Base-by-base conservation (phyloP, 2,329 filamentous ascomycete species). In the Pezicula carpinea region DNA sequence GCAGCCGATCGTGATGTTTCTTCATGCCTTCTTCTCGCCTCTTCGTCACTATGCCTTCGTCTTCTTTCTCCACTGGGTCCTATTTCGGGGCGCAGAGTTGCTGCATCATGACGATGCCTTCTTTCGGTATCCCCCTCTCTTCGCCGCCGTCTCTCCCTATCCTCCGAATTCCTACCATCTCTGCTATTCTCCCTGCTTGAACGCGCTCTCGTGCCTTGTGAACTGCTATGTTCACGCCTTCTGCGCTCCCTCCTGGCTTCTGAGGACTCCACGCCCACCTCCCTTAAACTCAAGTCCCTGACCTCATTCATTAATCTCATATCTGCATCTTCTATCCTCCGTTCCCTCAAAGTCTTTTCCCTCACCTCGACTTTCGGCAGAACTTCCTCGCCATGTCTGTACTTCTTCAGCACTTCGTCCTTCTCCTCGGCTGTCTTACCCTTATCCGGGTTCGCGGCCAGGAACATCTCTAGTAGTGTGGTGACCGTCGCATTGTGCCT, bases 401-500 rank as follows among this genome's bases (percentile, higher is more conserved):
- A 97, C 58, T 84, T 84, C 54, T 73, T 72, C 29, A 79, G 78
- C 70, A 93, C 82, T 54, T 90, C 87, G 39, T 81, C 76, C 66
- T 85, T 90, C 62, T 99, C 93, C 6, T 78, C 74, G 0, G 77
- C 74, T 0, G 80, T 75, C 61, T 84, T 87, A 21, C 73, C 83
- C 57, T 86, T 85, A 15, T 81, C 80, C 1, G 93, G 92, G 60
- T 95, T 89, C 38, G 87, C 82, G 21, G 82, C 75, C 31, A 96
- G 69, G 57, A 88, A 90, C 79, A 96, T 92, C 47, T 97, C 92
- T 50, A 99, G 72, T 39, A 97, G 73, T 2, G 90, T 95, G 7
- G 85, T 91, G 43, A 96, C 87, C 19, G 87, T 90, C 48, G 93
- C 89, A 77, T 97, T 95, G 61, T 89, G 89, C 63, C 84, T 83